Conservation (phyloP, 768 basidiomycete species). For the Dentipellis fragilis region DNA sequence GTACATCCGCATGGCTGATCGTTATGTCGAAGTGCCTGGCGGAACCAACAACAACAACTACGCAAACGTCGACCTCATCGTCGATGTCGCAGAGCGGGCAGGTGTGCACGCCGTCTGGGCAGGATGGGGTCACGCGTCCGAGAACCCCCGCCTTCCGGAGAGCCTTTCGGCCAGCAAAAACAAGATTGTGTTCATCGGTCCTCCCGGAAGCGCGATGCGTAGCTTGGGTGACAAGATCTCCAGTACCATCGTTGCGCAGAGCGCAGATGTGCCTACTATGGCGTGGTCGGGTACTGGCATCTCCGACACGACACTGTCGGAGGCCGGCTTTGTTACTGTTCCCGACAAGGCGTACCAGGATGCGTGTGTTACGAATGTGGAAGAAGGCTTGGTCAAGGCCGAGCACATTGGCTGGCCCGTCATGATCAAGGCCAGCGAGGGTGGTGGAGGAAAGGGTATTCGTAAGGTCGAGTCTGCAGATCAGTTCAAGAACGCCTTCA, state of each 20-base stretch:
- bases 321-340: slow-evolving; percentile 89
- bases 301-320: slow-evolving; percentile 72
- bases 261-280: slow-evolving; percentile 95
- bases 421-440: slow-evolving; percentile 99
- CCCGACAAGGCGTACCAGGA: slow-evolving; percentile 79
- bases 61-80: slow-evolving; percentile 97
- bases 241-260: slow-evolving; percentile 97
- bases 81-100: slow-evolving; percentile 93
- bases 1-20: slow-evolving; percentile 99
- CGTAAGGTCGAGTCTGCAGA: slow-evolving; percentile 84
- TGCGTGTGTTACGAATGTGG: slow-evolving; percentile 83
- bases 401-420: slow-evolving; percentile 92
- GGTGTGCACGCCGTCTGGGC: slow-evolving; percentile 99
- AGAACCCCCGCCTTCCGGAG: slow-evolving; percentile 95
- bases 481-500: slow-evolving; percentile 88
- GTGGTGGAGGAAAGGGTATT: slow-evolving; percentile 98
- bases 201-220: slow-evolving; percentile 97
- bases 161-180: slow-evolving; percentile 83
- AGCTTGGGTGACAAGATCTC: slow-evolving; percentile 99
- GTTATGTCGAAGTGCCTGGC: slow-evolving; percentile 97
- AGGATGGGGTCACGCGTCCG: slow-evolving; percentile 99
- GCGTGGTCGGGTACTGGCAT: slow-evolving; percentile 97
- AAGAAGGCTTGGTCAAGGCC: slow-evolving; percentile 76
- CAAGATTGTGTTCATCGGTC: slow-evolving; percentile 98
- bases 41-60: slow-evolving; percentile 99